Base-by-base conservation (phyloP, 2,329 filamentous ascomycete genomes). In the Aspergillus sp. region DNA sequence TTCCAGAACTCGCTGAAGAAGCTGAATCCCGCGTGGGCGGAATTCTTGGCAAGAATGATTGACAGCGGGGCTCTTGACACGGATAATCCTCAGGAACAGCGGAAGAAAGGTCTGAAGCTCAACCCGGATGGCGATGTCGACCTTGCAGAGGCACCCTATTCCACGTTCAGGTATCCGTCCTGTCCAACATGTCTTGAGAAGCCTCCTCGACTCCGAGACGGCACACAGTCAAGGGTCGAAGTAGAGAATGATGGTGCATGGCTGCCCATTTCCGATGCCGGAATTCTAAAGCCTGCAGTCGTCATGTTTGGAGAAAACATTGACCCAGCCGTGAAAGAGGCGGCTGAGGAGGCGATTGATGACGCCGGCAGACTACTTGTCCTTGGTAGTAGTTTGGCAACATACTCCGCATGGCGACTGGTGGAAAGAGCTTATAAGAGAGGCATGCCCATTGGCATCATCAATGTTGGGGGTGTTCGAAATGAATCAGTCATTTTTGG, bases 281-380 rank as follows among this genome's bases (percentile, higher is more conserved):
- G 91, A 2, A 81, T 97, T 32, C 66, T 98, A 43, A 97, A 97
- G 61, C 93, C 93, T 4, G 88, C 88, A 1, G 90, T 98, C 2
- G 83, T 90, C 56, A 96, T 97, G 89, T 97, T 97, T 64, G 93
- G 93, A 11, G 93, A 97, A 67, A 90, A 82, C 47, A 95, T 97
- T 39, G 73, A 79, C 0, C 66, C 69, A 1, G 58, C 69, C 1
- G 83, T 90, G 31, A 96, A 94, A 64, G 65, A 71, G 1, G 82
- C 82, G 0, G 91, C 90, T 1, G 90, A 97, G 60, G 70, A 81
- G 27, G 86, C 86, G 9, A 81, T 97, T 39, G 88, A 96, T 58
- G 76, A 77, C 27, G 86, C 89, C 1, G 82, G 82, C 5, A 80
- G 81, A 46, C 67, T 97, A 31, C 72, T 97, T 19, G 78, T 97